Evolutionary conservation across 2,329 filamentous ascomycete genomes (phyloP).

Genomic region (Fusarium buharicum): DNA sequence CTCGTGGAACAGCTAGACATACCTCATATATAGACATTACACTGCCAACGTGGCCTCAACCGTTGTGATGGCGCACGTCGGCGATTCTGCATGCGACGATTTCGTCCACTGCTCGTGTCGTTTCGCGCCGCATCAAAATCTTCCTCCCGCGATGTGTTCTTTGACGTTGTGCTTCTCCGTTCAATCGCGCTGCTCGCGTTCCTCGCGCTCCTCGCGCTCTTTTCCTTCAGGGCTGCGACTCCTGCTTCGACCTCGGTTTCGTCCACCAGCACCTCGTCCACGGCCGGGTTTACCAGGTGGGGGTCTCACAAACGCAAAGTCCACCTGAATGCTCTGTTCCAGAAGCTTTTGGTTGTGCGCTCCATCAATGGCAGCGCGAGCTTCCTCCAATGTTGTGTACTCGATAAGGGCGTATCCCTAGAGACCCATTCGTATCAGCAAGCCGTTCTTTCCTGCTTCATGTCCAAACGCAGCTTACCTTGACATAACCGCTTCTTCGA

Average conservation of each 20-base stretch:
- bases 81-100: constrained; percentile 20
- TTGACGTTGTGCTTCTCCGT: background rate
- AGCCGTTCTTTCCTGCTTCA: background rate
- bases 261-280: constrained; percentile 53
- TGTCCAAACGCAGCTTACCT: constrained; percentile 62
- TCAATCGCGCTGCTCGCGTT: too few relatives aligned
- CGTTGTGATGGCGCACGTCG: constrained; percentile 42
- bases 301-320: constrained; percentile 87
- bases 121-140: background rate
- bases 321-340: constrained; percentile 82
- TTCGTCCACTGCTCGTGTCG: background rate
- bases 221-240: constrained; percentile 60
- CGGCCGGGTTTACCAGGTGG: constrained; percentile 66
- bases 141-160: constrained; percentile 1
- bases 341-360: constrained; percentile 81
- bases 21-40: constrained; percentile 44
- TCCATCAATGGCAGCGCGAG: constrained; percentile 82
- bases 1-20: constrained; percentile 18
- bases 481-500: constrained; percentile 84
- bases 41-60: constrained; percentile 47
- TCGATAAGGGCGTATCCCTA: constrained; percentile 89
- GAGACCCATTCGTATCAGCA: background rate
- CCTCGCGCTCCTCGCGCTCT: constrained; percentile 48
- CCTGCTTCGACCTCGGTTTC: constrained; percentile 59
- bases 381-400: constrained; percentile 81